Percentiles rank a stretch among this genome's conserved stretches.
These are phyloP conservation scores for Gelatoporia subvermispora DNA, from an alignment of 768 basidiomycete genomes.

Conservation along the genomic window DNA sequence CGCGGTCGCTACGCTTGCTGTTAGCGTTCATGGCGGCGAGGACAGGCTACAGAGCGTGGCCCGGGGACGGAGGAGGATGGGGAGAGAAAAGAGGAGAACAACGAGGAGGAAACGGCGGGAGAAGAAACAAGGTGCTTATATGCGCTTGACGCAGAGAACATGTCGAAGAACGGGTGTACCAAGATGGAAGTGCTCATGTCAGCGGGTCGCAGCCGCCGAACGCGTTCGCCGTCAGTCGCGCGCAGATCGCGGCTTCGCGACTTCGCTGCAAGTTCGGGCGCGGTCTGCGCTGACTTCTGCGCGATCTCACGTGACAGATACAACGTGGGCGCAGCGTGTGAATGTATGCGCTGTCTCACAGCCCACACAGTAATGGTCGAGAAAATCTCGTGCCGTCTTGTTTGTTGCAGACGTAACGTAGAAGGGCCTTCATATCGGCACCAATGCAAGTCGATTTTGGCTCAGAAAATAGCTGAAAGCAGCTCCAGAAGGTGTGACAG, in stretches of 20 bases:
- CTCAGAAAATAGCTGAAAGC: no score
- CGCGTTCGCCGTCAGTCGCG: slow-evolving; percentile 1
- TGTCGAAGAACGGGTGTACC: neutral
- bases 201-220: neutral
- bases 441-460: no score
- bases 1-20: slow-evolving; percentile 26
- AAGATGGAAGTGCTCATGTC: slow-evolving; percentile 1
- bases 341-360: no score
- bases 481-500: no score
- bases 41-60: slow-evolving; percentile 21
- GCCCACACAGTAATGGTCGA: no score
- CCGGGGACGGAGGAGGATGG: slow-evolving; percentile 25
- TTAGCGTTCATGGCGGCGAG: slow-evolving; percentile 1
- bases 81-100: slow-evolving; percentile 18
- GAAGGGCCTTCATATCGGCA: no score
- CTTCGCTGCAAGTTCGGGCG: neutral
- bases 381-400: no score
- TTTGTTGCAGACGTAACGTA: no score
- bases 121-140: neutral
- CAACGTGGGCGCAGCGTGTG: no score
- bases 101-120: slow-evolving; percentile 4
- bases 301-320: no score
- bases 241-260: neutral
- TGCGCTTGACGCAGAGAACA: slow-evolving; percentile 2
- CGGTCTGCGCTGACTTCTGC: no score